A percentile compares a stretch with the other conserved stretches of the same genome.
Conservation (phyloP, 2,329 filamentous ascomycete genomes). For the Fusarium sp. region DNA sequence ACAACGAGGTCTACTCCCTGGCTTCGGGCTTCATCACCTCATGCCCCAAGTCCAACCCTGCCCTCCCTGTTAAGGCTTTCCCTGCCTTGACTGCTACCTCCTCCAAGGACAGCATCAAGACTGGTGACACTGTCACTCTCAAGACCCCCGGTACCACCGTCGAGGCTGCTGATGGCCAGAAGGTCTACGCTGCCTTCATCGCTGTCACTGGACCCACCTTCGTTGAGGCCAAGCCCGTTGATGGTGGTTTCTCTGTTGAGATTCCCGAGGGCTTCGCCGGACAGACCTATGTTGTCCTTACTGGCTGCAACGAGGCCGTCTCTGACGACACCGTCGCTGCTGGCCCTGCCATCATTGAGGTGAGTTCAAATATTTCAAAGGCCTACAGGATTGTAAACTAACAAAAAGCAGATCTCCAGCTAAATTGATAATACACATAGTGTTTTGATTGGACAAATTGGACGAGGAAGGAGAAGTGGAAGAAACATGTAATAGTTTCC, state of each 20-base stretch:
- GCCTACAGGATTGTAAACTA: neutral
- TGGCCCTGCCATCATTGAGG: constrained; percentile 52
- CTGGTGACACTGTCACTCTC: constrained; percentile 43
- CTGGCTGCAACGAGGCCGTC: constrained; percentile 49
- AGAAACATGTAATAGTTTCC: neutral
- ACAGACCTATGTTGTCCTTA: constrained; percentile 55
- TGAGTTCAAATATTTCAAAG: neutral
- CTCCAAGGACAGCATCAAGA: constrained; percentile 39
- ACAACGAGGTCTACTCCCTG: constrained; percentile 72
- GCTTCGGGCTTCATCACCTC: constrained; percentile 68
- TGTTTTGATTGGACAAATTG: neutral
- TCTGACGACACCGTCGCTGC: constrained; percentile 53
- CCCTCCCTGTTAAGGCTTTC: constrained; percentile 71
- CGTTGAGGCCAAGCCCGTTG: constrained; percentile 33
- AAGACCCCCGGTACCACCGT: constrained; percentile 44
- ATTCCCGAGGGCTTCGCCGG: constrained; percentile 49
- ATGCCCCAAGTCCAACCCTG: constrained; percentile 66
- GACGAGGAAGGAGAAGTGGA: neutral
- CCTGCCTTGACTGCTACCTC: constrained; percentile 56
- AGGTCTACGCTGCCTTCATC: constrained; percentile 51
- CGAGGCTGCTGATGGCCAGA: constrained; percentile 36
- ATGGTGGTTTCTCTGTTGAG: constrained; percentile 39
- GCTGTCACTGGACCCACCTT: constrained; percentile 44
- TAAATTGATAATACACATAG: neutral
- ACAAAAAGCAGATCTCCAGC: constrained; percentile 16